Conservation (phyloP, 805 yeast species). For the Lipomyces chichibuensis region DNA sequence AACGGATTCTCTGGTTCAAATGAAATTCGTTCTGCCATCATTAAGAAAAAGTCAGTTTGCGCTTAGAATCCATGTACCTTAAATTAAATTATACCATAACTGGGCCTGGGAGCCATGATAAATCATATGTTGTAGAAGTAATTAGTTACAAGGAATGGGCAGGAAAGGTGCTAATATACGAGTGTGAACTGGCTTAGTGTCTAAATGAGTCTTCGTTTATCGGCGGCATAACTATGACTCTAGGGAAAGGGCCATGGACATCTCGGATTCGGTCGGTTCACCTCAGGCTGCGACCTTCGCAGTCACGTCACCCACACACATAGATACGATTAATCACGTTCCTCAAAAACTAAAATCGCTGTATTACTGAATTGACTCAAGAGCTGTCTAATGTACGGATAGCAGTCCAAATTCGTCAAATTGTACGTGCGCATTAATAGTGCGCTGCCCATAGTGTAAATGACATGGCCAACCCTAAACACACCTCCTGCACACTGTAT, state of each 20-base stretch:
- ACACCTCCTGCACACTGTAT: too few species aligned
- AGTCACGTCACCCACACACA: neutral
- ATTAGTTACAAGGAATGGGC: neutral
- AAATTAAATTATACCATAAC: neutral
- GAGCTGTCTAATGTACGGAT: too few species aligned
- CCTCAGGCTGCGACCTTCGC: neutral
- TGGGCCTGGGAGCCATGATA: neutral
- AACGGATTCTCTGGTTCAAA: constrained; percentile 57
- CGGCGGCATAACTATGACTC: neutral
- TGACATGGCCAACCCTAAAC: too few species aligned
- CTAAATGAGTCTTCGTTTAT: neutral
- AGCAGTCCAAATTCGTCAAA: too few species aligned
- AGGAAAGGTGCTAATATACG: neutral
- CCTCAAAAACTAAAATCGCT: neutral
- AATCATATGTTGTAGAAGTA: neutral
- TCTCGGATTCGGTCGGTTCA: neutral
- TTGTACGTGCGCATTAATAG: too few species aligned
- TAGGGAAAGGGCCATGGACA: neutral
- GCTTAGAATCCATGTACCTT: neutral
- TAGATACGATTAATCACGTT: neutral
- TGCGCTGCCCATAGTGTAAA: too few species aligned
- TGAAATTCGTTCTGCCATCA: constrained; percentile 18
- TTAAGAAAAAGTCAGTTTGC: neutral
- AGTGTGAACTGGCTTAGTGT: neutral
- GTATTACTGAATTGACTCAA: too few species aligned